Base-by-base conservation (phyloP, 352 stramenopile genomes). In the Globisporangium yorkense region DNA sequence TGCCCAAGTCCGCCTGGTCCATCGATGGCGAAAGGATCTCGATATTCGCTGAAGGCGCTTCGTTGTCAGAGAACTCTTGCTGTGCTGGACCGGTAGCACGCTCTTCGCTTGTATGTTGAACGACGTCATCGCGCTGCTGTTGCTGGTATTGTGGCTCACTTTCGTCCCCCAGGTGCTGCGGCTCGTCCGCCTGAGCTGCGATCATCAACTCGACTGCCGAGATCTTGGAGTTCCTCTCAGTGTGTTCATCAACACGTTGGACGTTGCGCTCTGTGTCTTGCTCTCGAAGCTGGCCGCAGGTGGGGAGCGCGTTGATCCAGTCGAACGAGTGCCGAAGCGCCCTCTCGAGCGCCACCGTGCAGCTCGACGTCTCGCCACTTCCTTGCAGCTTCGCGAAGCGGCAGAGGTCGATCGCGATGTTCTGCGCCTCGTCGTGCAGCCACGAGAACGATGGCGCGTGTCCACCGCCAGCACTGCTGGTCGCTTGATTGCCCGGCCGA, bases 361-460 rank as follows among this genome's bases (percentile, higher is more conserved):
- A 83, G 2, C 60, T 27, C 18, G 29, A 21, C 0, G 24, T n/a
- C n/a, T 35, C 4, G 0, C 43, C 18, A 2, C 3, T n/a, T 0
- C 29, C n/a, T 3, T 29, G 15, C 29, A 57, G 51, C 12, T 48
- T 21, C 3, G 68, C 53, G 41, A 85, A 79, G 43, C 27, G 43
- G 52, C 75, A 88, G 9, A 84, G 62, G 21, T 80, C 75, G 0
- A 52, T 61, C 8, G 77, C 73, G 15, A 84, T 72, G 59, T 80
- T 69, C 37, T 46, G 21, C 0, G 71, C 39, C 2, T 65, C 56
- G 45, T 85, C 79, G 21, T 77, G 51, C 20, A 72, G 21, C 75
- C 77, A 88, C 9, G 35, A 7, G 21, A 61, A 68, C n/a, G 21
- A 47, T 13, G 37, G 18, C 3, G 16, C 20, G 46, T 3, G 31